Evolutionary conservation across 2,329 filamentous ascomycete genomes (phyloP).

Genomic region (Exophiala phaeomuriformis): DNA sequence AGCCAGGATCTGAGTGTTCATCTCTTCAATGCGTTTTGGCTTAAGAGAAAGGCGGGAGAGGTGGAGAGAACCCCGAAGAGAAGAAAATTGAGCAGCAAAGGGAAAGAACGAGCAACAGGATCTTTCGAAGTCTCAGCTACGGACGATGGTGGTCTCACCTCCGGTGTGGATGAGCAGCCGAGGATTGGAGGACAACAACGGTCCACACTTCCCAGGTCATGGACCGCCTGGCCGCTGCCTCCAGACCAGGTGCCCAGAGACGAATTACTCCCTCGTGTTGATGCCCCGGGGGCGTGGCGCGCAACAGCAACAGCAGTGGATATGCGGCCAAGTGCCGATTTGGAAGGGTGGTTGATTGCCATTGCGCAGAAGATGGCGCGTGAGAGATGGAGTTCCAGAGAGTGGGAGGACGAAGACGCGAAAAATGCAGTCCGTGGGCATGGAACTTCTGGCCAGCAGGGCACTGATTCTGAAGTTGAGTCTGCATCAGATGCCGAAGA

Average conservation of each 20-base stretch:
- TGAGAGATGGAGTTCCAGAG: conserved; percentile 42
- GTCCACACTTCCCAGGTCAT: conserved; percentile 46
- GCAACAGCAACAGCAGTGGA: background rate
- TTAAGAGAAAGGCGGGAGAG: conserved; percentile 48
- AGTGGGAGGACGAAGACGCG: conserved; percentile 17
- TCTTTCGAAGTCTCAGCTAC: too few relatives aligned
- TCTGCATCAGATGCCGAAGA: background rate
- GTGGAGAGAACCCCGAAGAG: background rate
- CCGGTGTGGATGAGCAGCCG: too few relatives aligned
- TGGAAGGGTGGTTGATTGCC: conserved; percentile 66
- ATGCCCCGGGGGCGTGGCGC: background rate
- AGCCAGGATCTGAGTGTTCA: conserved; percentile 65
- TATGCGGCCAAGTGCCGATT: conserved; percentile 46
- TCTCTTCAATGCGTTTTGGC: conserved; percentile 67
- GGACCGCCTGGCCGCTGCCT: conserved; percentile 81
- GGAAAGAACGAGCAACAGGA: conserved; percentile 11
- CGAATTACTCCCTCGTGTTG: conserved; percentile 40
- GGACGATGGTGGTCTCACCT: too few relatives aligned
- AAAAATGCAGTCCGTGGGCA: too few relatives aligned
- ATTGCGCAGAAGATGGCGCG: conserved; percentile 61
- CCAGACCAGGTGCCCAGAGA: conserved; percentile 54
- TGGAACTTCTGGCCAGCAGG: background rate
- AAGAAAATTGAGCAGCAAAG: conserved; percentile 7
- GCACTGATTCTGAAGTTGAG: background rate
- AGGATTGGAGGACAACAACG: too few relatives aligned